phyloP scores from a whole-genome alignment of 2,329 filamentous ascomycete species.

The Venturia pyrina region DNA sequence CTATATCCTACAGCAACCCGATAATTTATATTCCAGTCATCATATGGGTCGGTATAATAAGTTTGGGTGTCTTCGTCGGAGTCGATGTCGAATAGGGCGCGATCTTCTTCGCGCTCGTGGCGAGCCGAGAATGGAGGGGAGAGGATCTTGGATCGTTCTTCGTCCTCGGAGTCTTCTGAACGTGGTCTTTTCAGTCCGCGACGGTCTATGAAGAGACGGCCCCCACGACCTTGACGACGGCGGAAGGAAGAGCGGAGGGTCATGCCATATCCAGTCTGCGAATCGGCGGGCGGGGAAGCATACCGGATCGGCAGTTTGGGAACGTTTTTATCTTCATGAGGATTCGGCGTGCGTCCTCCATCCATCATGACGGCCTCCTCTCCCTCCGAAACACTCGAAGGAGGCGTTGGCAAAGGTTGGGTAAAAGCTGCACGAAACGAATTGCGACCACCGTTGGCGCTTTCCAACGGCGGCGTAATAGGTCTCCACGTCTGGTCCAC shows the following conservation, averaged over 20 bases:
- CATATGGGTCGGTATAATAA: constrained; percentile 13
- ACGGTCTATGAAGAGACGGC: constrained; percentile 81
- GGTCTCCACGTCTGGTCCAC: constrained; percentile 81
- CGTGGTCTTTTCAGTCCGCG: constrained; percentile 28
- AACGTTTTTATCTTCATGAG: constrained; percentile 4
- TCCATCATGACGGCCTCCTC: constrained; percentile 35
- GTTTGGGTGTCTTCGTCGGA: constrained; percentile 12
- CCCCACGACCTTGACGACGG: constrained; percentile 72
- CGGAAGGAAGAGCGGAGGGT: constrained; percentile 55
- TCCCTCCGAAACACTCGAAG: constrained; percentile 49
- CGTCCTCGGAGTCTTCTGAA: neutral
- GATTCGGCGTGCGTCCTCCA: constrained; percentile 10
- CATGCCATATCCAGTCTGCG: constrained; percentile 14
- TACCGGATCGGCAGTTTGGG: constrained; percentile 27
- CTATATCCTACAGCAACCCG: constrained; percentile 10
- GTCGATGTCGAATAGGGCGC: constrained; percentile 10
- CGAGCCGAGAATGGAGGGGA: constrained; percentile 7
- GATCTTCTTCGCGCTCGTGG: constrained; percentile 9
- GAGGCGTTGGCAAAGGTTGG: constrained; percentile 34
- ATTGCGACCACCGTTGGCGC: constrained; percentile 22
- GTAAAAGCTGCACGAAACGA: constrained; percentile 30
- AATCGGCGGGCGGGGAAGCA: constrained; percentile 28
- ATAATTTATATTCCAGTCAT: constrained; percentile 13
- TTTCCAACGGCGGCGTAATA: constrained; percentile 64
- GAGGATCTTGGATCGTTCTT: constrained; percentile 6